Percentiles rank a stretch among this genome's conserved stretches.
phyloP scores from a whole-genome alignment of 2,329 filamentous ascomycete genomes.

The Alternaria viburni region DNA sequence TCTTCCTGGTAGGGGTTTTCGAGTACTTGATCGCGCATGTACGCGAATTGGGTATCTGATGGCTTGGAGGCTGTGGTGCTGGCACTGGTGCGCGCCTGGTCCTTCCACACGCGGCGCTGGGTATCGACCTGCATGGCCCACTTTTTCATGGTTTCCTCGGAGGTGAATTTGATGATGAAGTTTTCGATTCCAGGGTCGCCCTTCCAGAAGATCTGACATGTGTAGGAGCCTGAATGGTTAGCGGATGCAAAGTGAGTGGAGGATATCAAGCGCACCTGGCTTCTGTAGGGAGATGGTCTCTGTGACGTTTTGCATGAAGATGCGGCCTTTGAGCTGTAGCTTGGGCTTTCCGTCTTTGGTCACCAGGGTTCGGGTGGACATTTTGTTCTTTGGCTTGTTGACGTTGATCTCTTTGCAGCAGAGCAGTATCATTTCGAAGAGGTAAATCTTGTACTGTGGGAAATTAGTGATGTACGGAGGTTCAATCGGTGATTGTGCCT shows the following conservation, averaged over 20 bases:
- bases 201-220: conserved; percentile 98
- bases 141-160: conserved; percentile 91
- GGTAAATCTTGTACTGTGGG: conserved; percentile 91
- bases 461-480: conserved; percentile 7
- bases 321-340: conserved; percentile 92
- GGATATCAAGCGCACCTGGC: conserved; percentile 61
- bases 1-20: conserved; percentile 81
- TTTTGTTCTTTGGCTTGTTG: conserved; percentile 76
- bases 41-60: conserved; percentile 77
- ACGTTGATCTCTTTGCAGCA: conserved; percentile 95
- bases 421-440: conserved; percentile 92
- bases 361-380: conserved; percentile 70
- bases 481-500: conserved; percentile 38
- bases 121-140: conserved; percentile 82
- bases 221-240: conserved; percentile 74
- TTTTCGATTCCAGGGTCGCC: conserved; percentile 95
- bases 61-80: conserved; percentile 58
- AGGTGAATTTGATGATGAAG: conserved; percentile 91
- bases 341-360: conserved; percentile 76
- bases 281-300: conserved; percentile 88
- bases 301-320: conserved; percentile 99
- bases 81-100: conserved; percentile 59
- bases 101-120: conserved; percentile 66
- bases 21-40: conserved; percentile 73
- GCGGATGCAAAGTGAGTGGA: neutral